A percentile compares a stretch with the other conserved stretches of the same genome.
These are phyloP conservation scores for Cymodocea nodosa DNA, from an alignment of 116 monocot species.

Conservation along the genomic window DNA sequence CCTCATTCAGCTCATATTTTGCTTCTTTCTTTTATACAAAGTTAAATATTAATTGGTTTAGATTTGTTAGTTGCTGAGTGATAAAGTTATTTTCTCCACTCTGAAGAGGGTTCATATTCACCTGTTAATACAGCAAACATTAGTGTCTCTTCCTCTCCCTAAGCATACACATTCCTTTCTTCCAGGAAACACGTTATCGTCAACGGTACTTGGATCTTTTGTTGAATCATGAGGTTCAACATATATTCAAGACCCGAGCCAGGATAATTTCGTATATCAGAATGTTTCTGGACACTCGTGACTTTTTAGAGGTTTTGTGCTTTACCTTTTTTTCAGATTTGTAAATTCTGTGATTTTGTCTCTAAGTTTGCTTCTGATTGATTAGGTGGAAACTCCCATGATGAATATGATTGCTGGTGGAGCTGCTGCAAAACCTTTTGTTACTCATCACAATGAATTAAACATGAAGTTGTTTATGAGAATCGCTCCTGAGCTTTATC, in stretches of 20 bases:
- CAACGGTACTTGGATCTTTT: conserved; percentile 85
- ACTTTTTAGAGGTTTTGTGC: conserved; percentile 65
- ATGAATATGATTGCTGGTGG: conserved; percentile 99
- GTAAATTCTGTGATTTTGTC: too few relatives aligned
- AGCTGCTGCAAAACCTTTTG: conserved; percentile 92
- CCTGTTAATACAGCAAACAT: background rate
- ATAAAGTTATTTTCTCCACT: too few relatives aligned
- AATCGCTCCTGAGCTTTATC: conserved; percentile 83
- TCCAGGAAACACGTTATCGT: conserved; percentile 90
- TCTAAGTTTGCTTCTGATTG: background rate
- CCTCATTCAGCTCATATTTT: too few relatives aligned
- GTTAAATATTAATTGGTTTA: too few relatives aligned
- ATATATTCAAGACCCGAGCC: conserved; percentile 79
- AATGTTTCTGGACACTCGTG: conserved; percentile 50
- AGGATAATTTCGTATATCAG: conserved; percentile 57
- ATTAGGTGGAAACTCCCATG: conserved; percentile 95
- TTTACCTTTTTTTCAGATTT: conserved; percentile 1
- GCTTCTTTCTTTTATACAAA: too few relatives aligned
- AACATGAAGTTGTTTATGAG: conserved; percentile 91
- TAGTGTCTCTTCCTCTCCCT: background rate
- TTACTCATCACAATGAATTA: conserved; percentile 92
- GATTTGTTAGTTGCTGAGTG: too few relatives aligned
- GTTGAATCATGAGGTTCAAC: conserved; percentile 84
- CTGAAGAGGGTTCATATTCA: too few relatives aligned
- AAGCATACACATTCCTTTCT: conserved; percentile 3